Evolutionary conservation across 2,329 filamentous ascomycete species (phyloP), one percentile per base, ranked within the genome.

Genomic region (Pestalotiopsis sp.): DNA sequence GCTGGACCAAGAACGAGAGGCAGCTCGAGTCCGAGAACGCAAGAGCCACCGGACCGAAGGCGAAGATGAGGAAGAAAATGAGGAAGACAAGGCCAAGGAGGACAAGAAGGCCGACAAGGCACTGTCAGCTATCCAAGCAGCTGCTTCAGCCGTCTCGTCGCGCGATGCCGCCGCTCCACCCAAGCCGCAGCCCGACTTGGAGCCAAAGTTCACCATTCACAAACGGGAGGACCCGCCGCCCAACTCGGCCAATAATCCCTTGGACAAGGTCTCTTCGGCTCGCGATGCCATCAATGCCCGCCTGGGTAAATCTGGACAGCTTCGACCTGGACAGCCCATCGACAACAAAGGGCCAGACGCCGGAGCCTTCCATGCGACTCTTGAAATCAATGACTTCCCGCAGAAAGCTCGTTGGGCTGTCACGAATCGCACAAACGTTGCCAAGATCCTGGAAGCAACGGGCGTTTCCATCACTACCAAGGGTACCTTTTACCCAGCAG

Each of bases 301-400:
- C 73, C 87, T 99, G 52, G 95, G 93, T 76, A 93, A 94, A 74
- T 93, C 94, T 41, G 95, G 95, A 45, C 92, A 96, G 78, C 91
- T 98, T 75, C 92, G 96, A 70, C 92, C 93, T 4, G 96, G 96
- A 14, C 95, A 97, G 70, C 94, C 96, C 7, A 97, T 98, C 78
- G 96, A 99, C 84, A 99, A 99, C 83, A 98, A 98, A 81, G 96
- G 96, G 1, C 96, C 96, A 0, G 96, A 99, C 80, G 96, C 96
- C 3, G 96, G 96, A 65, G 94, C 95, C 0, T 99, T 94, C 87
- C 96, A 99, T 80, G 95, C 96, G 17, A 98, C 95, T 4, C 86
- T 99, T 70, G 96, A 98, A 81, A 99, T 99, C 88, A 99, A 99
- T 81, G 96, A 99, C 82, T 98, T 98, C 81, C 96, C 96, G 41